Conservation (phyloP, 495 filamentous ascomycete species). For the Talaromyces stipitatus region DNA sequence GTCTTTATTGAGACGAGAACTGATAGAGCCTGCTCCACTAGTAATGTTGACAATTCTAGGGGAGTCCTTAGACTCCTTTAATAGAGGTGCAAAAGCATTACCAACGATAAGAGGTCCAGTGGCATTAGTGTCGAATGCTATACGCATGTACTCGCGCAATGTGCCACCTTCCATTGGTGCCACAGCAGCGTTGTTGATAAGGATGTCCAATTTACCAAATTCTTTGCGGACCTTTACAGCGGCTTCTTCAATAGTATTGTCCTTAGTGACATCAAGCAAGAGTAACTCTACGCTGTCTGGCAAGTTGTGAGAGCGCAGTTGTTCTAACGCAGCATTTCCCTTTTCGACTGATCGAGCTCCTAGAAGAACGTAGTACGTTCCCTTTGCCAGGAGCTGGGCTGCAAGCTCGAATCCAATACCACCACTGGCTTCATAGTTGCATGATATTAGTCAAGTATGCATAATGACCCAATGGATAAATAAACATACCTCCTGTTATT, state of each 20-base stretch:
- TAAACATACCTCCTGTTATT: slow-evolving; percentile 5
- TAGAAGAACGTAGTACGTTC: slow-evolving; percentile 24
- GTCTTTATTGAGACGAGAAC: slow-evolving; percentile 14
- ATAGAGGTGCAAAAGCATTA: slow-evolving; percentile 20
- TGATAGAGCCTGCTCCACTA: slow-evolving; percentile 18
- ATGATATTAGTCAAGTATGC: slow-evolving; percentile 2
- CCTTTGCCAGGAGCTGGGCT: slow-evolving; percentile 15
- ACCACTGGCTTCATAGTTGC: slow-evolving; percentile 13
- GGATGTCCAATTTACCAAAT: slow-evolving; percentile 38
- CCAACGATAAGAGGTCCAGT: slow-evolving; percentile 16
- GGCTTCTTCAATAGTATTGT: slow-evolving; percentile 18
- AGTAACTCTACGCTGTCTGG: slow-evolving; percentile 13
- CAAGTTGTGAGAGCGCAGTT: slow-evolving; percentile 14
- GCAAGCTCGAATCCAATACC: slow-evolving; percentile 27
- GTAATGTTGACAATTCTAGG: slow-evolving; percentile 24
- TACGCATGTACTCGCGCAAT: slow-evolving; percentile 3
- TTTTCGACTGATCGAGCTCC: slow-evolving; percentile 16
- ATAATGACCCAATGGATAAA: neutral
- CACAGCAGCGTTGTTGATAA: slow-evolving; percentile 38
- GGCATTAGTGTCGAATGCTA: slow-evolving; percentile 20
- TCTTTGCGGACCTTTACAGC: slow-evolving; percentile 22
- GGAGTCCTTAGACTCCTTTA: slow-evolving; percentile 16
- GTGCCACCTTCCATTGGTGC: slow-evolving; percentile 1
- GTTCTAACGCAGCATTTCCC: slow-evolving; percentile 13
- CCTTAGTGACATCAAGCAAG: slow-evolving; percentile 21